Conservation (phyloP, 257 asterid species). For the Nicotiana otophora region DNA sequence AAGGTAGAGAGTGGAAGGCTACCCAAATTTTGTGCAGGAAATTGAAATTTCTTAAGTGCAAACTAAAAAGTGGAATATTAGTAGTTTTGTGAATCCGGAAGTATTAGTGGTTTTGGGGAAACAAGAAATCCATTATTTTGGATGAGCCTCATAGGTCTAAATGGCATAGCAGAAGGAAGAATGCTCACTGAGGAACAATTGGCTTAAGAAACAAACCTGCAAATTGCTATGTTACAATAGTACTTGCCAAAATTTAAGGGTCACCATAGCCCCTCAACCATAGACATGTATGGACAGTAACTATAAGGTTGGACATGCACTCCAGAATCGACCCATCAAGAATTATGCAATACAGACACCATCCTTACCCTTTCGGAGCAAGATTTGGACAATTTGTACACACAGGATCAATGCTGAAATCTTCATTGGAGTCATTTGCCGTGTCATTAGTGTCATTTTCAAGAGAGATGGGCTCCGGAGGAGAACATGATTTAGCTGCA, state of each 20-base stretch:
- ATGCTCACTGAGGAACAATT: background rate
- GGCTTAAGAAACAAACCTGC: background rate
- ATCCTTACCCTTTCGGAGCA: slow-evolving; percentile 85
- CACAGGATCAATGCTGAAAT: slow-evolving; percentile 72
- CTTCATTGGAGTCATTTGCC: slow-evolving; percentile 31
- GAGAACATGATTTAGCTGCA: slow-evolving; percentile 34
- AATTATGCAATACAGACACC: background rate
- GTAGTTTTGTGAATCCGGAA: background rate
- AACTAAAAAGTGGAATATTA: background rate
- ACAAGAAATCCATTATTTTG: background rate
- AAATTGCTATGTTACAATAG: background rate
- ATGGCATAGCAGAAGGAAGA: background rate
- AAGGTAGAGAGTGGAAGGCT: background rate
- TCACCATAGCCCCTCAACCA: background rate
- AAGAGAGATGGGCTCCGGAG: slow-evolving; percentile 19
- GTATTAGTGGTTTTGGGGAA: too few species aligned
- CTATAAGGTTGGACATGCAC: background rate
- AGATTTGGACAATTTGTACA: slow-evolving; percentile 89
- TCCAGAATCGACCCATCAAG: background rate
- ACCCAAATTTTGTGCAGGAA: background rate
- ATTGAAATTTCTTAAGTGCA: background rate
- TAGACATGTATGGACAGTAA: background rate
- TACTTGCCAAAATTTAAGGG: background rate
- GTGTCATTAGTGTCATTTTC: slow-evolving; percentile 29
- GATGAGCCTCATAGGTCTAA: background rate